Evolutionary conservation across 2,329 filamentous ascomycete genomes (phyloP).

Genomic region (Gnomoniopsis smithogilvyi): DNA sequence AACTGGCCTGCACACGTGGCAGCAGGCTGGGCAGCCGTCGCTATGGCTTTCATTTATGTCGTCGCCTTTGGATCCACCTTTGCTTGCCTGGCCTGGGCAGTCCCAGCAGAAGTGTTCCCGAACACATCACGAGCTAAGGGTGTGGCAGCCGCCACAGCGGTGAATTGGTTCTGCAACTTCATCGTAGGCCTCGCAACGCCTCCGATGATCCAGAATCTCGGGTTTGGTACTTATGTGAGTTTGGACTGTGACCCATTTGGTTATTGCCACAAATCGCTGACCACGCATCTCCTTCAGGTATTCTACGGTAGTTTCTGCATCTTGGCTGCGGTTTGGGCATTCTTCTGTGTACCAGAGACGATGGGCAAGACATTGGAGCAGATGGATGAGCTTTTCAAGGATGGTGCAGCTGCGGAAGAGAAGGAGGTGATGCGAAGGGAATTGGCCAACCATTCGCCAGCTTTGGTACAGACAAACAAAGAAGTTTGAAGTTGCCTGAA

Average conservation of each 20-base stretch:
- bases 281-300: too few species aligned
- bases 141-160: slow-evolving; percentile 55
- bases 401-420: slow-evolving; percentile 7
- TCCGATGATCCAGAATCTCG: slow-evolving; percentile 51
- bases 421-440: background rate
- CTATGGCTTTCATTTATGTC: slow-evolving; percentile 22
- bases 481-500: too few species aligned
- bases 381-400: slow-evolving; percentile 29
- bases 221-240: slow-evolving; percentile 49
- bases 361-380: slow-evolving; percentile 43
- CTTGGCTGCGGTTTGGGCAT: slow-evolving; percentile 39
- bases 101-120: slow-evolving; percentile 59
- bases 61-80: slow-evolving; percentile 4
- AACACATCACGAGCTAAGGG: slow-evolving; percentile 60
- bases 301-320: slow-evolving; percentile 59
- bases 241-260: too few species aligned
- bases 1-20: slow-evolving; percentile 43
- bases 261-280: too few species aligned
- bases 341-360: slow-evolving; percentile 46
- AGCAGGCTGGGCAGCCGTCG: slow-evolving; percentile 54
- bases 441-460: background rate
- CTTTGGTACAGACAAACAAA: too few species aligned
- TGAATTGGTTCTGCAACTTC: slow-evolving; percentile 63
- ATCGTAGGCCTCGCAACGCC: slow-evolving; percentile 59
- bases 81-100: slow-evolving; percentile 33